A percentile compares a stretch with the other conserved stretches of the same genome.
Conservation (phyloP, 208 protist species). For the Wallacemonas rigidus region DNA sequence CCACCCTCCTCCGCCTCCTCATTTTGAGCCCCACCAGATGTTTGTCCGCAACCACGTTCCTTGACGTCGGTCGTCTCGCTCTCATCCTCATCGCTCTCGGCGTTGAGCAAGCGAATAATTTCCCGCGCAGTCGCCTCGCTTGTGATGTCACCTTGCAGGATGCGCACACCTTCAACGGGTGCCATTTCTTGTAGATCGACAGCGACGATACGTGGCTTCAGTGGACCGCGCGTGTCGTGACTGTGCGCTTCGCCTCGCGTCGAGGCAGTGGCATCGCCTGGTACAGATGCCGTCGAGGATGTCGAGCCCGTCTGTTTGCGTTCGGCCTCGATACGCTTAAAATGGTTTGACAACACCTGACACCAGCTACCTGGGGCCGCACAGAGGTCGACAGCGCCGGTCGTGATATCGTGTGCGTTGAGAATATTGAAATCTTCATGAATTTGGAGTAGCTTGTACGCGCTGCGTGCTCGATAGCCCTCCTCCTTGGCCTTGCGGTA, state of each 20-base stretch:
- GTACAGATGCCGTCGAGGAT: neutral
- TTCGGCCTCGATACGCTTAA: constrained; percentile 23
- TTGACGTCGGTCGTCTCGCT: constrained; percentile 8
- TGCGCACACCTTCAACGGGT: constrained; percentile 95
- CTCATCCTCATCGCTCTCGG: constrained; percentile 1
- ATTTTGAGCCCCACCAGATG: neutral
- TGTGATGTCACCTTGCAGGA: constrained; percentile 92
- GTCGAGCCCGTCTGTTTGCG: neutral
- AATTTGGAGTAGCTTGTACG: constrained; percentile 99
- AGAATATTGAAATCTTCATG: constrained; percentile 98
- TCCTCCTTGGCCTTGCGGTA: constrained; percentile 99
- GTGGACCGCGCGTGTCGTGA: neutral
- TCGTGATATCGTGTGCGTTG: constrained; percentile 66
- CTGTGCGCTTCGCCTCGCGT: neutral
- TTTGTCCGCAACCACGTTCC: neutral
- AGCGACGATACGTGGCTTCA: constrained; percentile 67
- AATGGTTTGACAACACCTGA: constrained; percentile 87
- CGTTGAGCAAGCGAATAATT: constrained; percentile 94
- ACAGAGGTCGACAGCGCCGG: constrained; percentile 98
- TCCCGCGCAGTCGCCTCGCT: constrained; percentile 73
- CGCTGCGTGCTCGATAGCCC: constrained; percentile 97
- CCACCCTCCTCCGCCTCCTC: constrained; percentile 7
- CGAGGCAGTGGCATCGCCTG: neutral
- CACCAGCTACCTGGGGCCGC: constrained; percentile 97
- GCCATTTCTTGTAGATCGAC: constrained; percentile 99